These are phyloP conservation scores for Lentinula guzmanii DNA, from an alignment of 768 basidiomycete species.

Conservation along the genomic window DNA sequence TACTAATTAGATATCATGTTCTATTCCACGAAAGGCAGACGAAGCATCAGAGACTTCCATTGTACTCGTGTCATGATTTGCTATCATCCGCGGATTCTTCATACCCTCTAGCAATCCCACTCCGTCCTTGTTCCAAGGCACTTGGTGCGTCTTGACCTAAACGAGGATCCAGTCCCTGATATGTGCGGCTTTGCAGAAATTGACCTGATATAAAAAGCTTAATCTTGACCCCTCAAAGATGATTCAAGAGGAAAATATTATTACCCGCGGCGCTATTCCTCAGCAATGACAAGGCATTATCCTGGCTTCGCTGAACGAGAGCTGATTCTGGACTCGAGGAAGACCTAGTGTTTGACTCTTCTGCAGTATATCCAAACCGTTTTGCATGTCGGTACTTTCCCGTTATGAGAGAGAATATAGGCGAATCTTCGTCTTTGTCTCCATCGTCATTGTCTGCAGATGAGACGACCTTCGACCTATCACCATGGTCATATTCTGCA, in stretches of 20 bases:
- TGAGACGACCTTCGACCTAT: neutral
- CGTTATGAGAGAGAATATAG: constrained; percentile 80
- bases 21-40: no score
- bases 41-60: neutral
- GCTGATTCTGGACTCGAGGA: constrained; percentile 24
- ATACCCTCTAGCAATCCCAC: constrained; percentile 87
- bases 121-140: constrained; percentile 81
- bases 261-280: constrained; percentile 69
- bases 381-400: constrained; percentile 81
- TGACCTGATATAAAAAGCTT: constrained; percentile 34
- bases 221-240: neutral
- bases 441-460: constrained; percentile 15
- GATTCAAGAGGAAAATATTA: constrained; percentile 14
- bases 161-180: constrained; percentile 75
- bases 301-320: constrained; percentile 59
- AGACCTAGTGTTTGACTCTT: constrained; percentile 11
- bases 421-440: constrained; percentile 56
- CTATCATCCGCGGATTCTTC: constrained; percentile 31
- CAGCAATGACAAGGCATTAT: constrained; percentile 47
- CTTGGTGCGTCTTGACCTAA: constrained; percentile 76
- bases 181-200: constrained; percentile 70
- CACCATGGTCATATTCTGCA: neutral
- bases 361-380: constrained; percentile 42
- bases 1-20: no score
- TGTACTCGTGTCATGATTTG: neutral